Evolutionary conservation across 805 yeast genomes (phyloP), one percentile per base, ranked within the genome.

Genomic region (Yamadazyma olivae): DNA sequence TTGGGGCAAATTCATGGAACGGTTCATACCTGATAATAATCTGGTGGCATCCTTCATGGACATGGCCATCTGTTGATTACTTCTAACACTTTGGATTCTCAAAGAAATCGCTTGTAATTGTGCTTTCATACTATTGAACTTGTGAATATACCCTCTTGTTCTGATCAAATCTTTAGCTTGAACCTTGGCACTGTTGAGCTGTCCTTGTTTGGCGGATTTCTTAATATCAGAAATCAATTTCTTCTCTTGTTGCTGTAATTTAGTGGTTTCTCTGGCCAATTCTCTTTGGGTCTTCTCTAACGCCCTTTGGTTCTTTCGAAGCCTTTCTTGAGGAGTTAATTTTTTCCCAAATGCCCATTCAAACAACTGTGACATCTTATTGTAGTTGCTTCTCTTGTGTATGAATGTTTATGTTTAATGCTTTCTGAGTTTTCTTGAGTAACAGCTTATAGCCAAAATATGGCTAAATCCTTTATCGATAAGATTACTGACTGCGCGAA

Each of bases 331-430:
- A 8, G 99, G 98, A 32, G 98, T 88, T 44, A 84, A 66, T 56
- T 83, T 77, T 71, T 88, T 86, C 7, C 99, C 99, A 64, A 93
- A 93, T 18, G 86, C 88, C 98, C 98, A 93, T 53, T 90, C 95
- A 47, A 93, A 76, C 29, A 64, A 30, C 35, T 48, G 62, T 17
- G 61, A 46, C 64, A 57, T 57, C 12, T 9, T 21, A n/a, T n/a
- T n/a, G n/a, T n/a, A n/a, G n/a, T n/a, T n/a, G n/a, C n/a, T n/a
- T 13, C 14, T 24, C n/a, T n/a, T n/a, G n/a, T n/a, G n/a, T n/a
- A n/a, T n/a, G n/a, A n/a, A n/a, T n/a, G n/a, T n/a, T n/a, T n/a
- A n/a, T n/a, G n/a, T n/a, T n/a, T n/a, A n/a, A n/a, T n/a, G n/a
- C n/a, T n/a, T n/a, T n/a, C n/a, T n/a, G n/a, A n/a, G 23, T 21